Conservation (phyloP, 441 rosid genomes). For the Rhodomyrtus psidioides region DNA sequence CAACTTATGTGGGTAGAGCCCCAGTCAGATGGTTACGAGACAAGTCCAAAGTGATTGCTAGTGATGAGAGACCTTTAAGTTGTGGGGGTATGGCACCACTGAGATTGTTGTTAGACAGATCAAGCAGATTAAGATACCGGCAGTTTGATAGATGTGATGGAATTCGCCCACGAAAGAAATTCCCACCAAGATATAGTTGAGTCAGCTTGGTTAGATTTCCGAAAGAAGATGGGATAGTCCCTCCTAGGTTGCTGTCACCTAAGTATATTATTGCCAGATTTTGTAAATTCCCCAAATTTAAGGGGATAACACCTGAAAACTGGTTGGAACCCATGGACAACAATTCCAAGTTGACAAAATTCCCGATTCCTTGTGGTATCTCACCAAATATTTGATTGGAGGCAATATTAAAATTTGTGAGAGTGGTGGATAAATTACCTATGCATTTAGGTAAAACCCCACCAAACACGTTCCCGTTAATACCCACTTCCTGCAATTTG, state of each 20-base stretch:
- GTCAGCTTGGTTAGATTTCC: background rate
- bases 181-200: background rate
- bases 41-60: background rate
- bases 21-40: background rate
- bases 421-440: background rate
- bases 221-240: background rate
- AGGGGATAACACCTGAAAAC: background rate
- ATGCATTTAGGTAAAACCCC: background rate
- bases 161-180: background rate
- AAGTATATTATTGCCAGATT: fast-evolving
- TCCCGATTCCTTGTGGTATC: background rate
- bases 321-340: background rate
- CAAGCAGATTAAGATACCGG: background rate
- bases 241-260: background rate
- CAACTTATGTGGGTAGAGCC: background rate
- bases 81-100: background rate
- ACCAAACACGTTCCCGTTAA: background rate
- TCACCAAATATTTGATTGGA: background rate
- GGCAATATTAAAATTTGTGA: background rate
- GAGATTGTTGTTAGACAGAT: too few species aligned
- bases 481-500: fast-evolving
- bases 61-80: background rate
- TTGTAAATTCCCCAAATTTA: background rate
- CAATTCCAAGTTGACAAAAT: background rate
- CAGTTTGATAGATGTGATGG: background rate